Base-by-base conservation (phyloP, 2,329 filamentous ascomycete genomes). In the Colletotrichum sp. region DNA sequence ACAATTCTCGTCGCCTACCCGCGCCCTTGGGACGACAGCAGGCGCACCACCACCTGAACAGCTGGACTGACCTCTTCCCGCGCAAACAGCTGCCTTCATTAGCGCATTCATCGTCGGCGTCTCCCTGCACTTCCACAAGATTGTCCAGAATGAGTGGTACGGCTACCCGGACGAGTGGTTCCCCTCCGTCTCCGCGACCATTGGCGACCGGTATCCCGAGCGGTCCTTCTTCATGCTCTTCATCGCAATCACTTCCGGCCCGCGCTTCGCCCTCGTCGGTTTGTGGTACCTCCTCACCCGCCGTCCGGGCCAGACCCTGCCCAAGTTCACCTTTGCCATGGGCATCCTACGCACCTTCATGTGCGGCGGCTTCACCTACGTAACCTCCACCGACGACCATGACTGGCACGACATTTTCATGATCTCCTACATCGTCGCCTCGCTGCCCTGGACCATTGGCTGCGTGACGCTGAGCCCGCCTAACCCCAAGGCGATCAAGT, bases 401-500 rank as follows among this genome's bases (percentile, higher is more conserved):
- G 93, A 98, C 85, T 99, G 96, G 96, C 97, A 99, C 84, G 97
- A 99, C 82, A 96, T 99, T 78, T 96, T 99, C 84, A 99, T 99
- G 97, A 98, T 99, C 80, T 98, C 96, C 16, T 99, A 99, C 85
- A 89, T 99, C 72, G 93, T 99, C 61, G 94, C 95, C 38, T 99
- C 97, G 4, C 89, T 99, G 70, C 97, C 97, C 3, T 99, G 97
- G 97, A 99, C 96, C 3, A 85, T 95, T 64, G 97, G 97, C 65
- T 98, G 96, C 84, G 91, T 99, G 77, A 92, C 94, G 7, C 87
- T 99, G 67, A 98, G 96, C 85, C 96, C 96, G 13, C 92, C 93
- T 72, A 98, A 98, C 83, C 90, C 93, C 15, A 91, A 88, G 77
- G 95, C 97, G 8, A 90, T 98, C 82, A 96, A 94, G 86, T 98